A percentile compares a stretch with the other conserved stretches of the same genome.
phyloP scores from a whole-genome alignment of 495 filamentous ascomycete species.

The Immersiella caudata region DNA sequence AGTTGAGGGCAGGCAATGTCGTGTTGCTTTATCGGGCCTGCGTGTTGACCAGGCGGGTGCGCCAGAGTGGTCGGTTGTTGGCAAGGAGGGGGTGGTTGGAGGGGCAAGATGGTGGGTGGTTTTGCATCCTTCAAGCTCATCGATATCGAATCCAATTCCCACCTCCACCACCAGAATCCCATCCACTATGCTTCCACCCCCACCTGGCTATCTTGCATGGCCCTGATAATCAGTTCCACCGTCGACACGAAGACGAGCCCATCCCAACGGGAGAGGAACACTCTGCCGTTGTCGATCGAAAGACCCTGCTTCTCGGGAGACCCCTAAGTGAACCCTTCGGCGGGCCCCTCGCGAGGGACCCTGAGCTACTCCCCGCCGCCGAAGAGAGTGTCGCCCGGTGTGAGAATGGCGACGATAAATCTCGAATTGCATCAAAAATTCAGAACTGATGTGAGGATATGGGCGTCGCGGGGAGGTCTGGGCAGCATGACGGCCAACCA shows the following conservation, averaged over 20 bases:
- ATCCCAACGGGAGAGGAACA: background rate
- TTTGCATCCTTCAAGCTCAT: slow-evolving; percentile 4
- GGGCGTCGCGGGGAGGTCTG: background rate
- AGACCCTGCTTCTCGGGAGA: slow-evolving; percentile 8
- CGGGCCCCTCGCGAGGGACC: background rate
- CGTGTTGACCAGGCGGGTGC: background rate
- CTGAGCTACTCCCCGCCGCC: background rate
- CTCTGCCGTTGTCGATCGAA: slow-evolving; percentile 13
- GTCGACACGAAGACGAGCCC: background rate
- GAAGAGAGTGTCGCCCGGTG: background rate
- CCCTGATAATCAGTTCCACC: slow-evolving; percentile 3
- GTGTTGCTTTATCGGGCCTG: slow-evolving; percentile 5
- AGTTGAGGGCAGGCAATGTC: slow-evolving; percentile 7
- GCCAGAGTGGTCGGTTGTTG: background rate
- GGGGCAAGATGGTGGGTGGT: background rate
- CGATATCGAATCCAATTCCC: slow-evolving; percentile 17
- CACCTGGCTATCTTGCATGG: slow-evolving; percentile 2
- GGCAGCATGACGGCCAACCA: background rate
- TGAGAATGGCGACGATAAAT: background rate
- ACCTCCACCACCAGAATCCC: slow-evolving; percentile 17
- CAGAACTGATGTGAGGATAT: background rate
- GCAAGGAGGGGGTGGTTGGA: background rate
- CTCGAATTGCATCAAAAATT: background rate
- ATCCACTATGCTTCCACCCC: background rate
- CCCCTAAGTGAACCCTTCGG: slow-evolving; percentile 1